Base-by-base conservation (phyloP, 768 basidiomycete species). In the Collybiopsis confluens region DNA sequence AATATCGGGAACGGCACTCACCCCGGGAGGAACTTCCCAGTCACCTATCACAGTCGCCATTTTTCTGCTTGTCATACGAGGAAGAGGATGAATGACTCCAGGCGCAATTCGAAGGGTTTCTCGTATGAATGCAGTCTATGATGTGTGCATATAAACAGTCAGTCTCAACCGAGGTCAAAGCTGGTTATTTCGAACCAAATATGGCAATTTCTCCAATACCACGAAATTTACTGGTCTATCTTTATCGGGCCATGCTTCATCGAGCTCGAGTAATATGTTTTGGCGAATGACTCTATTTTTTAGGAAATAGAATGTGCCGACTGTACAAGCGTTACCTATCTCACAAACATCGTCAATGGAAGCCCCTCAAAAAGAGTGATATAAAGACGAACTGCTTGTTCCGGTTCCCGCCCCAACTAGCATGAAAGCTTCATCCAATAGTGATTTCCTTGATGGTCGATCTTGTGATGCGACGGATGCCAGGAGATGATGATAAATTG, bases 71-170 rank as follows among this genome's bases (percentile, higher is more conserved):
- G 77, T 74, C 30, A 78, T 63, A 45, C 79, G 70, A 21, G 75
- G 73, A 46, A 76, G 61, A 6, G 73, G 73, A 7, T 68, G 70
- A 2, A 72, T 68, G 37, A 74, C 66, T 21, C 75, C 75, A 56
- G 73, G 71, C 36, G 71, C 70, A 45, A 78, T 59, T 1, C 77
- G 67, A 45, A 80, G 66, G 1, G 75, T 66, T 62, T 79, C 77
- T 57, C 78, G 78, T 52, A 78, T 69, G 15, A 79, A 72, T 8
- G 76, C 75, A 15, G 71, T 74, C 77, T 80, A 55, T 21, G 5
- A 0, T 8, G 18, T 21, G 55, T 52, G 43, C 27, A 37, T 56
- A 45, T 16, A 11, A 26, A 42, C 15, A 9, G 33, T 9, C n/a
- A 42, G n/a, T n/a, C 18, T 15, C 26, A 21, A 15, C 20, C n/a